Evolutionary conservation across 108 stramenopile genomes (phyloP).

Genomic region (Skeletonema grethae): DNA sequence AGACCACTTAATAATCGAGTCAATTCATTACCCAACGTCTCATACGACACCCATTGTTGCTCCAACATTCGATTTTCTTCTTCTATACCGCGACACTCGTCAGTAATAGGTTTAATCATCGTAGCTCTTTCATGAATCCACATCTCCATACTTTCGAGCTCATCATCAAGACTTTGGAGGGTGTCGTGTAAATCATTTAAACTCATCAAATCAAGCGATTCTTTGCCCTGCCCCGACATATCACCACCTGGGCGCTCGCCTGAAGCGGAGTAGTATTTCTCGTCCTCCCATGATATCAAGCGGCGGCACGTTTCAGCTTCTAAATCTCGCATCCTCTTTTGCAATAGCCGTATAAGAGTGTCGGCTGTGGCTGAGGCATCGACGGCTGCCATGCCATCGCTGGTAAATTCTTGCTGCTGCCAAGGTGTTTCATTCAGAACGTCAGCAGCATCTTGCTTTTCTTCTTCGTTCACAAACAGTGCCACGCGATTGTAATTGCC

Average conservation of each 20-base stretch:
- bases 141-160: conserved; percentile 79
- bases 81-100: conserved; percentile 87
- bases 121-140: conserved; percentile 85
- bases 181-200: conserved; percentile 75
- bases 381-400: conserved; percentile 50
- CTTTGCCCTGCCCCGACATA: conserved; percentile 19
- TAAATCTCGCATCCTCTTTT: conserved; percentile 83
- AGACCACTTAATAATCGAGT: conserved; percentile 73
- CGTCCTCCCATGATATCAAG: conserved; percentile 92
- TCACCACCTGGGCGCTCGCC: conserved; percentile 27
- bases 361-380: conserved; percentile 73
- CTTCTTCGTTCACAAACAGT: conserved; percentile 75
- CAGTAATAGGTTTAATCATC: conserved; percentile 88
- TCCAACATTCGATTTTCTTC: conserved; percentile 91
- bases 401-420: conserved; percentile 46
- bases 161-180: conserved; percentile 76
- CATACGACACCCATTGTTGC: conserved; percentile 88
- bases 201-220: conserved; percentile 73
- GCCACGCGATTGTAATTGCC: conserved; percentile 82
- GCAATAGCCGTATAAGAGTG: conserved; percentile 64
- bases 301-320: conserved; percentile 89
- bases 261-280: conserved; percentile 72
- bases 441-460: conserved; percentile 81
- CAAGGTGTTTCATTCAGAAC: conserved; percentile 78
- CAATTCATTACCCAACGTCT: conserved; percentile 74